These are phyloP conservation scores for Saccharomycodes ludwigii DNA, from an alignment of 805 yeast species.

Conservation along the genomic window DNA sequence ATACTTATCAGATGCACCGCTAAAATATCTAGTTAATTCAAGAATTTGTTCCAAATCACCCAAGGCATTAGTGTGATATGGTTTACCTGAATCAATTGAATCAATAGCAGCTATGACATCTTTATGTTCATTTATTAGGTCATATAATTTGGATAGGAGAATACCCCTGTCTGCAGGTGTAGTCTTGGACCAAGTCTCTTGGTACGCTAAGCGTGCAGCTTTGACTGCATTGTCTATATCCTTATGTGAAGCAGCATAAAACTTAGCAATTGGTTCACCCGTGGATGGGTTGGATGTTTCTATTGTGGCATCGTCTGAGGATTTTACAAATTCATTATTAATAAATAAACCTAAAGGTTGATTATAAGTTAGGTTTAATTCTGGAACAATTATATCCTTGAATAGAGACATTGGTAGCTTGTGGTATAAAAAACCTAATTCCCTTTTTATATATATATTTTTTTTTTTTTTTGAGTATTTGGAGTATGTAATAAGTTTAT, in stretches of 20 bases:
- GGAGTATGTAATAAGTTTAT: no score
- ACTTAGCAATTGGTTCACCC: slow-evolving; percentile 32
- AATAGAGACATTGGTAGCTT: no score
- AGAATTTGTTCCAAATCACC: slow-evolving; percentile 46
- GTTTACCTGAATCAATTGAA: slow-evolving; percentile 45
- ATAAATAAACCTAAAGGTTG: slow-evolving; percentile 58
- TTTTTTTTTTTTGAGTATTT: no score
- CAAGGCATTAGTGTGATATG: slow-evolving; percentile 34
- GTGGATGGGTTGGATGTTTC: slow-evolving; percentile 40
- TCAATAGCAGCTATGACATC: slow-evolving; percentile 41
- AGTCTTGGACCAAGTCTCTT: slow-evolving; percentile 31
- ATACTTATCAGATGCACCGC: slow-evolving; percentile 59
- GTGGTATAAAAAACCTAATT: no score
- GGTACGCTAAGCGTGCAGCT: slow-evolving; percentile 36
- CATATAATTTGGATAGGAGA: slow-evolving; percentile 31
- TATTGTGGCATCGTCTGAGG: slow-evolving; percentile 26
- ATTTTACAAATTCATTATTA: slow-evolving; percentile 37
- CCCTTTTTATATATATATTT: no score
- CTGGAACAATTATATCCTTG: slow-evolving; percentile 10
- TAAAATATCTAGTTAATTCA: slow-evolving; percentile 45
- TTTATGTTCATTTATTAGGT: slow-evolving; percentile 32
- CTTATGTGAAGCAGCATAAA: slow-evolving; percentile 33
- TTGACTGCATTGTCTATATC: slow-evolving; percentile 41
- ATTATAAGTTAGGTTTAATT: slow-evolving; percentile 23
- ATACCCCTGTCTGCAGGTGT: slow-evolving; percentile 32